A percentile compares a stretch with the other conserved stretches of the same genome.
Conservation (phyloP, 495 filamentous ascomycete genomes). For the Aspergillus heteromorphus region DNA sequence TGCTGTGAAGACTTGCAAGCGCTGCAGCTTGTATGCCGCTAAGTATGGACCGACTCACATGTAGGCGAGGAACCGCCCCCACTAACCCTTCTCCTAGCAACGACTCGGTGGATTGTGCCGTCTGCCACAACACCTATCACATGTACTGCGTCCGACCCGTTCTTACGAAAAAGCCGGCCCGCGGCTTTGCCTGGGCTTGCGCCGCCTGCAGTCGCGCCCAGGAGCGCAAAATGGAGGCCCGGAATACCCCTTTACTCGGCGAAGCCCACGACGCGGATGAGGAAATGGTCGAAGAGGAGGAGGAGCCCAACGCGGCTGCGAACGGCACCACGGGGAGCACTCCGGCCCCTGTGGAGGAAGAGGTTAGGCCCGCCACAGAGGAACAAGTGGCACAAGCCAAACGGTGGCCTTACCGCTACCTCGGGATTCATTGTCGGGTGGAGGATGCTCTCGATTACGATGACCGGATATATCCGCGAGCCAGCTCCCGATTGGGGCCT, state of each 20-base stretch:
- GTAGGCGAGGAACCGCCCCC: background rate
- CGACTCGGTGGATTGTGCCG: slow-evolving; percentile 95
- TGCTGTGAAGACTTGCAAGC: slow-evolving; percentile 93
- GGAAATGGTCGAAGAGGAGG: slow-evolving; percentile 71
- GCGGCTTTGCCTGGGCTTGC: slow-evolving; percentile 97
- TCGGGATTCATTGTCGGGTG: slow-evolving; percentile 91
- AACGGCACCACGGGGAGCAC: slow-evolving; percentile 54
- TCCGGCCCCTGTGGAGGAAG: slow-evolving; percentile 49
- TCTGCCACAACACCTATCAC: slow-evolving; percentile 92
- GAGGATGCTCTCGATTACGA: slow-evolving; percentile 98
- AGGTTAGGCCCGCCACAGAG: slow-evolving; percentile 66
- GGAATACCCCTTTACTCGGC: slow-evolving; percentile 68
- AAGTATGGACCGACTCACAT: slow-evolving; percentile 49
- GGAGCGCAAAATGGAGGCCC: slow-evolving; percentile 85
- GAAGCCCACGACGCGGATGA: slow-evolving; percentile 65
- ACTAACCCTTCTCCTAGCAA: slow-evolving; percentile 45
- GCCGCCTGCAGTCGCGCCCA: slow-evolving; percentile 91
- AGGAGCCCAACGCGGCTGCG: slow-evolving; percentile 46
- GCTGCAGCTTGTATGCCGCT: slow-evolving; percentile 83
- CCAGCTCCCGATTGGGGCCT: slow-evolving; percentile 86
- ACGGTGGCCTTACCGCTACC: slow-evolving; percentile 93
- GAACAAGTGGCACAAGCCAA: slow-evolving; percentile 89
- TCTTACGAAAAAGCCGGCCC: slow-evolving; percentile 90
- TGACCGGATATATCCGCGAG: slow-evolving; percentile 94
- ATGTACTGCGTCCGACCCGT: slow-evolving; percentile 96